Percentiles rank a stretch among this genome's conserved stretches.
Evolutionary conservation across 306 rosid species (phyloP).

Genomic region (Trichosanthes cucumerina): DNA sequence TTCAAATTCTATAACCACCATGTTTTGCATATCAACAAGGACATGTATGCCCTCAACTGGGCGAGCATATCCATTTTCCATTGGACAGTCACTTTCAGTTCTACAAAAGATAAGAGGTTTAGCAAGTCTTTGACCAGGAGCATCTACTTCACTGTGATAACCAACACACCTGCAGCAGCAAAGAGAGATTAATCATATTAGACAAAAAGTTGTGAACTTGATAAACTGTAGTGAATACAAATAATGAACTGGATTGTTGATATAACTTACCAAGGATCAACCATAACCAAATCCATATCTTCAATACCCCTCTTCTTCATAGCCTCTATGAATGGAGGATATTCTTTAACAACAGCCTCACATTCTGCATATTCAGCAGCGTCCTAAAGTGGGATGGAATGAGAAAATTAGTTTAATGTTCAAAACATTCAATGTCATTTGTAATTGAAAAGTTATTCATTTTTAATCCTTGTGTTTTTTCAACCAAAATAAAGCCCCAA

Average conservation of each 20-base stretch:
- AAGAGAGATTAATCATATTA: neutral
- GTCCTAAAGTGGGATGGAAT: conserved; percentile 34
- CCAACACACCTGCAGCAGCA: conserved; percentile 73
- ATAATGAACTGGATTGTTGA: neutral
- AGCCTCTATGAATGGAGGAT: conserved; percentile 85
- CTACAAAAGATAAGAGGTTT: conserved; percentile 81
- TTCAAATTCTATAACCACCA: conserved; percentile 78
- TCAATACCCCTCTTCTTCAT: conserved; percentile 94
- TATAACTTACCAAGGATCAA: conserved; percentile 63
- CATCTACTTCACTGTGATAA: conserved; percentile 68
- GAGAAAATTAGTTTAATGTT: neutral
- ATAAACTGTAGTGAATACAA: neutral
- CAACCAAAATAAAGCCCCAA: neutral
- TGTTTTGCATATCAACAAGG: conserved; percentile 88
- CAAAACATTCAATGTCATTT: neutral
- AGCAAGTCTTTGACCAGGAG: conserved; percentile 79
- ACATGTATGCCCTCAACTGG: conserved; percentile 81
- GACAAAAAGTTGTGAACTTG: neutral
- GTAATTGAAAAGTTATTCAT: neutral
- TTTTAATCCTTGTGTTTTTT: neutral
- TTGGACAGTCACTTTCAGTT: conserved; percentile 91
- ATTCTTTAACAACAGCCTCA: conserved; percentile 76
- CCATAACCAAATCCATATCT: conserved; percentile 94
- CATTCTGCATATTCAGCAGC: conserved; percentile 92
- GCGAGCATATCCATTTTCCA: conserved; percentile 95